Evolutionary conservation across 2,329 filamentous ascomycete species (phyloP), one percentile per base, ranked within the genome.

Genomic region (Hysterium pulicare): DNA sequence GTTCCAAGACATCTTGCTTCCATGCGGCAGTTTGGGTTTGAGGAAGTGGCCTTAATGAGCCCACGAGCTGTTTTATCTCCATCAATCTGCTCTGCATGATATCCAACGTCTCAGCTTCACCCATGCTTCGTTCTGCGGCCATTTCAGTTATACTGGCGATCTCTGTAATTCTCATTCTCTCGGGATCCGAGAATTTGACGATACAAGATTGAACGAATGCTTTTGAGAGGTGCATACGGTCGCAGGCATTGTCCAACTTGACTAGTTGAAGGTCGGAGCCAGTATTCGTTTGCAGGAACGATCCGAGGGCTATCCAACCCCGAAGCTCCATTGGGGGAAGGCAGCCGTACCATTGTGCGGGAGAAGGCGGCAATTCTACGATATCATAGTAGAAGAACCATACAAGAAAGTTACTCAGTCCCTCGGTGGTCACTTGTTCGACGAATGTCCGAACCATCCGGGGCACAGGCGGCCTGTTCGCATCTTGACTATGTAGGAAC

Each of bases 341-440:
- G 1, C 7, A 11, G 2, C 39, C 34, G 38, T 53, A 59, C 54
- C 53, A 60, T 19, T 31, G 10, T 2, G 41, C 20, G 3, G 53
- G 51, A 5, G 44, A 39, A 2, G 51, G 47, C 17, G 54, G 53
- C 20, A 53, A 37, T 21, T 54, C 45, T 6, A 58, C 52, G 16
- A 54, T 20, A 23, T 61, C 57, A 33, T 55, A 48, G 40, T 55
- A 55, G 10, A 58, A 26, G 33, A 51, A 55, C 56, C 53, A 59
- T 9, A 44, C 31, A 9, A 59, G 24, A 35, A 62, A 55, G 19
- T 58, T 33, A 22, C 48, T 57, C 5, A 61, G 36, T n/a, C 47
- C 33, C 2, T 30, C 31, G 2, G 42, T 20, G 11, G 42, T 53
- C 7, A 60, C 22, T 3, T 44, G 35, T 15, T 53, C 49, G 20